phyloP scores from a whole-genome alignment of 1,139 yeast species.

The Blastobotrys malaysiensis region DNA sequence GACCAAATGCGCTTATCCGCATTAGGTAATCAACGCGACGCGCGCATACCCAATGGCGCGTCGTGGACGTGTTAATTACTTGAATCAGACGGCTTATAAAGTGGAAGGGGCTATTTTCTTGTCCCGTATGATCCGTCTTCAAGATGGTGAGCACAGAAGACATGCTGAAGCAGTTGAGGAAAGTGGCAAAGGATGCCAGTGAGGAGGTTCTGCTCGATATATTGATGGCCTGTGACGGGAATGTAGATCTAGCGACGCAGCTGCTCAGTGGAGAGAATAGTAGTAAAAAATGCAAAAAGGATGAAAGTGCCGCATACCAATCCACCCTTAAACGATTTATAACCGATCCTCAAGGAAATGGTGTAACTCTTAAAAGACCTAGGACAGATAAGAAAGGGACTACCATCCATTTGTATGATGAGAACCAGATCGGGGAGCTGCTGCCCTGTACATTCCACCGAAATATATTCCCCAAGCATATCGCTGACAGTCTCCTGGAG shows the following conservation, averaged over 20 bases:
- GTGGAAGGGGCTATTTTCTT: too few relatives aligned
- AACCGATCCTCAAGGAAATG: slow-evolving; percentile 4
- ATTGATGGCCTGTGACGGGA: slow-evolving; percentile 33
- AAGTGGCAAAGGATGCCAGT: slow-evolving; percentile 26
- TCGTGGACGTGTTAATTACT: background rate
- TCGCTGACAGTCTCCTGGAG: slow-evolving; percentile 43
- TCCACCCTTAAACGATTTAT: slow-evolving; percentile 19
- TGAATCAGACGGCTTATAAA: too few relatives aligned
- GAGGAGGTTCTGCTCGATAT: slow-evolving; percentile 31
- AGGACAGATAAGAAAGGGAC: slow-evolving; percentile 14
- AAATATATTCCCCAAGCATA: slow-evolving; percentile 46
- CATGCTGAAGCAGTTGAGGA: slow-evolving; percentile 5
- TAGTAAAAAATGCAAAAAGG: background rate
- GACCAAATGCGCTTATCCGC: background rate
- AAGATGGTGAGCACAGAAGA: background rate
- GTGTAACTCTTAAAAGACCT: slow-evolving; percentile 1
- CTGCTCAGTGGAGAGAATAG: slow-evolving; percentile 21
- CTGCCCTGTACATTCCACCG: slow-evolving; percentile 46
- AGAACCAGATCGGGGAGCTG: slow-evolving; percentile 36
- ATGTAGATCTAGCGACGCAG: slow-evolving; percentile 23
- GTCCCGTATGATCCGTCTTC: too few relatives aligned
- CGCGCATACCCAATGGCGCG: background rate
- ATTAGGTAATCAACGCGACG: background rate
- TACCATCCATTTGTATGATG: slow-evolving; percentile 26
- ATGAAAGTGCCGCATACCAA: slow-evolving; percentile 13